Evolutionary conservation across 257 asterid species (phyloP).

Genomic region (Solanum microdontum): DNA sequence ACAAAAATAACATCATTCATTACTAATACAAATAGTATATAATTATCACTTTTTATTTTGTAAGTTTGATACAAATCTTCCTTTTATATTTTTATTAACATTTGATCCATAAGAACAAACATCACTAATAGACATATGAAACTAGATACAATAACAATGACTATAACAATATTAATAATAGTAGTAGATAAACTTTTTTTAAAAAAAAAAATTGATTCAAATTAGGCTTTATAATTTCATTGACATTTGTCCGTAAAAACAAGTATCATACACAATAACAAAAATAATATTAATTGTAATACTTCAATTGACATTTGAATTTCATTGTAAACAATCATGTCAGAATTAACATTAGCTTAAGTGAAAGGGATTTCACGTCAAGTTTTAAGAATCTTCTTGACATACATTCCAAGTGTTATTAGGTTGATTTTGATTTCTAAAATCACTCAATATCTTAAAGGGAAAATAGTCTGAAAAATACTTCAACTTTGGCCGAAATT

Average conservation of each 20-base stretch:
- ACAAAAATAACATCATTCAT: neutral
- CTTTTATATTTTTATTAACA: too few relatives aligned
- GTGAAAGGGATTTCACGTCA: neutral
- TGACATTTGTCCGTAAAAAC: neutral
- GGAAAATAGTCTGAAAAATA: too few relatives aligned
- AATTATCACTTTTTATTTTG: too few relatives aligned
- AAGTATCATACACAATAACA: neutral
- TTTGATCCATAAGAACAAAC: neutral
- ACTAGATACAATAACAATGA: too few relatives aligned
- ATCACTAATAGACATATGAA: too few relatives aligned
- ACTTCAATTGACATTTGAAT: too few relatives aligned
- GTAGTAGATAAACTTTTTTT: too few relatives aligned
- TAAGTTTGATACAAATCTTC: neutral
- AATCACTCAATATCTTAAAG: neutral
- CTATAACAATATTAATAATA: too few relatives aligned
- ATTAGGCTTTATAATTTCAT: too few relatives aligned
- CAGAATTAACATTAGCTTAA: neutral
- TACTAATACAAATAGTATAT: too few relatives aligned
- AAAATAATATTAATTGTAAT: neutral
- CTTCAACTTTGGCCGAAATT: too few relatives aligned
- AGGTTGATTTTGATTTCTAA: neutral
- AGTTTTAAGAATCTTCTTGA: neutral
- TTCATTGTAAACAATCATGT: neutral
- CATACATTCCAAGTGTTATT: neutral
- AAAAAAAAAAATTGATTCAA: too few relatives aligned